phyloP scores from a whole-genome alignment of 164 flowering plant genomes.

The Stephania cephalantha region DNA sequence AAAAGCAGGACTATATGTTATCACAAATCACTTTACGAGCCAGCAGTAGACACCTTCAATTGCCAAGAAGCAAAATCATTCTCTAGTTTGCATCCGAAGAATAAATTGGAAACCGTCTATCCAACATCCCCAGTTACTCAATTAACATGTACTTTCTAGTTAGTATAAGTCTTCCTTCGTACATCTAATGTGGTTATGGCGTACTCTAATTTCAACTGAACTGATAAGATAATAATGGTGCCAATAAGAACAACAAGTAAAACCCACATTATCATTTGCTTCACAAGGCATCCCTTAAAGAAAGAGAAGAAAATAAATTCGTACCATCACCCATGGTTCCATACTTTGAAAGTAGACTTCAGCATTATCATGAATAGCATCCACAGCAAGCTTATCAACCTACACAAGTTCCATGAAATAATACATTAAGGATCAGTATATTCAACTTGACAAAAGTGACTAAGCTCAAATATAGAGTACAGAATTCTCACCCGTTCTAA shows the following conservation, averaged over 20 bases:
- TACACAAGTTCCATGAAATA: constrained; percentile 21
- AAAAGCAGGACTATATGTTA: too few relatives aligned
- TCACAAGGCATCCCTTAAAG: neutral
- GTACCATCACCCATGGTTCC: constrained; percentile 96
- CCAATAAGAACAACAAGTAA: neutral
- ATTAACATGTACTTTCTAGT: too few relatives aligned
- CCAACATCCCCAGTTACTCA: too few relatives aligned
- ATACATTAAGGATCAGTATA: neutral
- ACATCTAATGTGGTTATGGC: neutral
- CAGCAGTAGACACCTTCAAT: neutral
- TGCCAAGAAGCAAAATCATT: neutral
- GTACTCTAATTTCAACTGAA: neutral
- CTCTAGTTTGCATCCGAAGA: neutral
- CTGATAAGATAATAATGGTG: neutral
- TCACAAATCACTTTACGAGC: too few relatives aligned
- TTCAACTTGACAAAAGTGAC: neutral
- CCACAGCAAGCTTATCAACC: constrained; percentile 82
- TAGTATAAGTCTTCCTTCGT: neutral
- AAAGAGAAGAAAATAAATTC: neutral
- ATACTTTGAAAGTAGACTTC: constrained; percentile 74
- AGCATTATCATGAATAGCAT: constrained; percentile 68
- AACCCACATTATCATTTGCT: neutral
- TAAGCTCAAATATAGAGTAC: neutral
- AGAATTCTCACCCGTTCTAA: constrained; percentile 69
- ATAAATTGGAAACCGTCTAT: too few relatives aligned